These are phyloP conservation scores for Lathyrus sativus DNA, from an alignment of 306 rosid genomes.

Conservation along the genomic window DNA sequence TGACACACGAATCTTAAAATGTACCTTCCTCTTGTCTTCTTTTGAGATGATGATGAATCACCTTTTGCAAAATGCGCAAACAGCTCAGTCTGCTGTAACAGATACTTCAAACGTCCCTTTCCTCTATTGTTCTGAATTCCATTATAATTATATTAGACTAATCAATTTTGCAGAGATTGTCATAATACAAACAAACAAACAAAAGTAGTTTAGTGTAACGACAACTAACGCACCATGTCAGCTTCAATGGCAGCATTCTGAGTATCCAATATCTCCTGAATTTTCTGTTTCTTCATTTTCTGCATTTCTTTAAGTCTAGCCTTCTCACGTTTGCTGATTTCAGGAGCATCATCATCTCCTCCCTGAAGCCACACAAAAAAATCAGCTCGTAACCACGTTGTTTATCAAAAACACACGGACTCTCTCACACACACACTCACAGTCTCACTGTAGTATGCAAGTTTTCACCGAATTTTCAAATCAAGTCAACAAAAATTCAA, in stretches of 20 bases:
- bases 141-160: not conserved
- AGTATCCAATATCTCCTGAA: constrained; percentile 84
- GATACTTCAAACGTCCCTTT: constrained; percentile 92
- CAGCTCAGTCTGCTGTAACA: constrained; percentile 90
- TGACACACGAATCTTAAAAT: not conserved
- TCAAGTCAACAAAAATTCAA: constrained; percentile 33
- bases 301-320: constrained; percentile 82
- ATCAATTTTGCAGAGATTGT: not conserved
- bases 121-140: constrained; percentile 76
- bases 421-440: not conserved
- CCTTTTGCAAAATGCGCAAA: constrained; percentile 99
- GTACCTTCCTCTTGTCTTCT: constrained; percentile 80
- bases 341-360: constrained; percentile 48
- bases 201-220: not conserved
- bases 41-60: constrained; percentile 74
- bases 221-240: constrained; percentile 69
- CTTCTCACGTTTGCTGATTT: constrained; percentile 85
- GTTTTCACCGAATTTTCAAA: not conserved
- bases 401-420: not conserved
- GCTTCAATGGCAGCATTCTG: constrained; percentile 97
- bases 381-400: not conserved
- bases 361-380: constrained; percentile 42
- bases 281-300: constrained; percentile 75
- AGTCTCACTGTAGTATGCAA: not conserved
- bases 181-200: too few species aligned